Percentiles rank a stretch among this genome's conserved stretches.
phyloP scores from a whole-genome alignment of 495 filamentous ascomycete species.

The Lasiosphaeris hirsuta region DNA sequence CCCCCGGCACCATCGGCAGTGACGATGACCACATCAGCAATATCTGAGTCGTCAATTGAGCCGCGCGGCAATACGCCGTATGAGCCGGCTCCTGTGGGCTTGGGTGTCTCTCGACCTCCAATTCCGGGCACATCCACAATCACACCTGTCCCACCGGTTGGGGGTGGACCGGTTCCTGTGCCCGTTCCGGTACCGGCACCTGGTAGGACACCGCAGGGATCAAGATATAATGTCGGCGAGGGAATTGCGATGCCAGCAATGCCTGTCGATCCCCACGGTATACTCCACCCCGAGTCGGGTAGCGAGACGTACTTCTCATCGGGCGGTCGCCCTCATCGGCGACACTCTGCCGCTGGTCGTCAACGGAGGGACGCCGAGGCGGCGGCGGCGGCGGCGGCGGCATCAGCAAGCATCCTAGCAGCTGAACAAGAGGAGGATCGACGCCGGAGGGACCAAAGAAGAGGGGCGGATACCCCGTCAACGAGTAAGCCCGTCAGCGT shows the following conservation, averaged over 20 bases:
- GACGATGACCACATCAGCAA: conserved; percentile 29
- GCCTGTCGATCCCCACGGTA: conserved; percentile 52
- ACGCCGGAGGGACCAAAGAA: conserved; percentile 35
- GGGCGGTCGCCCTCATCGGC: conserved; percentile 46
- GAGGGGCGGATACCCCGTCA: conserved; percentile 38
- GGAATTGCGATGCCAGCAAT: conserved; percentile 46
- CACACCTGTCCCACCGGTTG: conserved; percentile 17
- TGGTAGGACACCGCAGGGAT: conserved; percentile 27
- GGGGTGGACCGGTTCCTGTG: conserved; percentile 38
- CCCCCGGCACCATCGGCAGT: conserved; percentile 33
- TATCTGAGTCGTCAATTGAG: conserved; percentile 41
- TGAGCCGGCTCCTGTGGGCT: conserved; percentile 25
- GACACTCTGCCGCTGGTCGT: conserved; percentile 31
- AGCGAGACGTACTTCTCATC: conserved; percentile 54
- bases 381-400: conserved; percentile 48
- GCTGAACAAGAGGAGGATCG: conserved; percentile 37
- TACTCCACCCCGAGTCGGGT: conserved; percentile 59
- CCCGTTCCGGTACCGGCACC: conserved; percentile 23
- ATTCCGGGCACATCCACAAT: conserved; percentile 33
- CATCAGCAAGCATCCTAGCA: conserved; percentile 40
- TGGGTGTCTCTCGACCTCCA: conserved; percentile 4
- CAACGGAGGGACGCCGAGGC: conserved; percentile 46
- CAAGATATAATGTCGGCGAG: conserved; percentile 33
- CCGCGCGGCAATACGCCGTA: conserved; percentile 29
- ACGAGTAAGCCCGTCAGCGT: conserved; percentile 65